Evolutionary conservation across 106 monocot genomes (phyloP).

Genomic region (Platanthera zijinensis): DNA sequence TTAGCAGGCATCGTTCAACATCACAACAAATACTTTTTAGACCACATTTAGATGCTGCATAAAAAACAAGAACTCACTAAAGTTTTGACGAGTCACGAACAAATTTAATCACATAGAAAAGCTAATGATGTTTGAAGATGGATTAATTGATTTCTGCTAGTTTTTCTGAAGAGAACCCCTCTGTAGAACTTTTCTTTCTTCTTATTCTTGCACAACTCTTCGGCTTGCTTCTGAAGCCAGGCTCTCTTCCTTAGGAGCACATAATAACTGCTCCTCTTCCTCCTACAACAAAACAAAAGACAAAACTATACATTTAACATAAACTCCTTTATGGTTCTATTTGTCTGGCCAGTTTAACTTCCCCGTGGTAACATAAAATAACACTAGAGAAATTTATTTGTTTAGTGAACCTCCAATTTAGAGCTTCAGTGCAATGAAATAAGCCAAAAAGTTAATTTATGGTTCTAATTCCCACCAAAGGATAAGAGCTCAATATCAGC

Average conservation of each 20-base stretch:
- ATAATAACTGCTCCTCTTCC: conserved; percentile 84
- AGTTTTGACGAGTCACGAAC: not conserved
- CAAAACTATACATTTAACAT: not conserved
- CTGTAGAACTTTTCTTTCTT: conserved; percentile 70
- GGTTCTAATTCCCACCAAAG: no score
- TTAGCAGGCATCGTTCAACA: conserved; percentile 69
- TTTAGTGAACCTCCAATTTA: no score
- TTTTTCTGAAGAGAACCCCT: conserved; percentile 74
- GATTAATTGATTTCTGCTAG: conserved; percentile 67
- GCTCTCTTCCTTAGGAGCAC: conserved; percentile 73
- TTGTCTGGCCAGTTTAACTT: no score
- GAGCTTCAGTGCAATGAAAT: no score
- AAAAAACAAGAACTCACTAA: conserved; percentile 9
- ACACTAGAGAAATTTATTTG: no score
- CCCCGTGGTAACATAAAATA: no score
- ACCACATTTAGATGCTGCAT: conserved; percentile 67
- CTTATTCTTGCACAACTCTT: conserved; percentile 82
- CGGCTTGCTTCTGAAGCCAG: conserved; percentile 72
- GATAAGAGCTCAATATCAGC: no score
- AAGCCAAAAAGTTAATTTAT: no score
- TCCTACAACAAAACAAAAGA: conserved; percentile 39
- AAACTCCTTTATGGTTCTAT: no score
- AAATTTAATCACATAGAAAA: not conserved
- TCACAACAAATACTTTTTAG: conserved; percentile 44
- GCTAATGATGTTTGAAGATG: not conserved